A percentile compares a stretch with the other conserved stretches of the same genome.
These are phyloP conservation scores for Ligustrum vulgare DNA, from an alignment of 257 asterid species.

Conservation along the genomic window DNA sequence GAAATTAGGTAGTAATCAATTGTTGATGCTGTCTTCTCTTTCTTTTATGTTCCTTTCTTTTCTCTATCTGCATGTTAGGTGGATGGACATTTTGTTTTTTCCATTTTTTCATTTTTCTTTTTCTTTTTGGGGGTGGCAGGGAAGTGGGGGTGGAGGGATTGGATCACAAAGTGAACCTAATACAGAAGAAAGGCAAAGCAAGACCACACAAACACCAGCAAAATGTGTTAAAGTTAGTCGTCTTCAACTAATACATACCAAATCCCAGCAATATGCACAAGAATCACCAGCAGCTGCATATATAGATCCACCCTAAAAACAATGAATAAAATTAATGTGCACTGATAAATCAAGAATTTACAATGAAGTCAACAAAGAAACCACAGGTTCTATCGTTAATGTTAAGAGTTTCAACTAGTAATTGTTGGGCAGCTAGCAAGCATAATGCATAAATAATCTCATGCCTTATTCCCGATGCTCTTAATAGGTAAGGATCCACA, in stretches of 20 bases:
- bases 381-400: neutral
- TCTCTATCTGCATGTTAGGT: neutral
- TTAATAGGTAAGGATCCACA: constrained; percentile 7
- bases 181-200: neutral
- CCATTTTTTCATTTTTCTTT: neutral
- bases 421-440: too few species aligned
- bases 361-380: neutral
- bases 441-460: neutral
- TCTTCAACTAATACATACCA: constrained; percentile 60
- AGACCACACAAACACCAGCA: neutral
- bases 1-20: neutral
- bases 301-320: constrained; percentile 68
- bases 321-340: constrained; percentile 14
- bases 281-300: constrained; percentile 96
- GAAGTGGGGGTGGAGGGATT: neutral
- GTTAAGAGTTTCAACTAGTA: neutral
- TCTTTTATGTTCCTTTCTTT: neutral
- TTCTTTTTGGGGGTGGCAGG: too few species aligned
- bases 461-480: constrained; percentile 5
- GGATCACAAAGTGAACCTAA: neutral
- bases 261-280: constrained; percentile 94
- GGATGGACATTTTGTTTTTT: neutral
- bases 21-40: neutral
- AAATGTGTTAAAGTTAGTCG: constrained; percentile 11
- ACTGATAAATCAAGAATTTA: neutral